Evolutionary conservation across 2,329 filamentous ascomycete species (phyloP).

Genomic region (Rhynchosporium graminicola): DNA sequence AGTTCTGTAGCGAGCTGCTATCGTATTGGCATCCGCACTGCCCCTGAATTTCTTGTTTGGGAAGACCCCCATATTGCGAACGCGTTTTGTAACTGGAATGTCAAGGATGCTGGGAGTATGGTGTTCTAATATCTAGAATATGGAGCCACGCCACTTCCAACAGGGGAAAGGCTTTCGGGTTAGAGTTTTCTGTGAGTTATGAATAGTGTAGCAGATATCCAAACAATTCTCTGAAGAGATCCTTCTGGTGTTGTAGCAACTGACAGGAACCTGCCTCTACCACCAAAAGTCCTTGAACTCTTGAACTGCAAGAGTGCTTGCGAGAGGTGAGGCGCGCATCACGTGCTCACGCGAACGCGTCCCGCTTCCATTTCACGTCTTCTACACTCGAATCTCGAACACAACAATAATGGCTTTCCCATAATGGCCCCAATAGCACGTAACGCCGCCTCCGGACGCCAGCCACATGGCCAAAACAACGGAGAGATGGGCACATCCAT

Average conservation of each 20-base stretch:
- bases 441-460: constrained; percentile 16
- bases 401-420: constrained; percentile 28
- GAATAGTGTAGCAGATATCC: no score
- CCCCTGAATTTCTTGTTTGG: constrained; percentile 70
- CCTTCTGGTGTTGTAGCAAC: no score
- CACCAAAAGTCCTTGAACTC: neutral
- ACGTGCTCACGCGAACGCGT: constrained; percentile 31
- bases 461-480: constrained; percentile 25
- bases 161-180: no score
- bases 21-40: constrained; percentile 62
- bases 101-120: neutral
- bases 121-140: constrained; percentile 17
- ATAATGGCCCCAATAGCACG: constrained; percentile 33
- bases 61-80: constrained; percentile 47
- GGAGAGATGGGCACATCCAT: constrained; percentile 27
- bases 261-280: no score
- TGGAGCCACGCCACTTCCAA: no score
- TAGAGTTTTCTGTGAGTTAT: no score
- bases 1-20: constrained; percentile 76
- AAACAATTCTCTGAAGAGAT: no score
- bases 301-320: neutral
- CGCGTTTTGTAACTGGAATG: neutral
- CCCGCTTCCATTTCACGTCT: constrained; percentile 4
- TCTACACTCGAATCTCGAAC: constrained; percentile 10
- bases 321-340: constrained; percentile 14